Evolutionary conservation across 2,329 filamentous ascomycete genomes (phyloP), one percentile per base, ranked within the genome.

Genomic region (Diaporthe batatas): DNA sequence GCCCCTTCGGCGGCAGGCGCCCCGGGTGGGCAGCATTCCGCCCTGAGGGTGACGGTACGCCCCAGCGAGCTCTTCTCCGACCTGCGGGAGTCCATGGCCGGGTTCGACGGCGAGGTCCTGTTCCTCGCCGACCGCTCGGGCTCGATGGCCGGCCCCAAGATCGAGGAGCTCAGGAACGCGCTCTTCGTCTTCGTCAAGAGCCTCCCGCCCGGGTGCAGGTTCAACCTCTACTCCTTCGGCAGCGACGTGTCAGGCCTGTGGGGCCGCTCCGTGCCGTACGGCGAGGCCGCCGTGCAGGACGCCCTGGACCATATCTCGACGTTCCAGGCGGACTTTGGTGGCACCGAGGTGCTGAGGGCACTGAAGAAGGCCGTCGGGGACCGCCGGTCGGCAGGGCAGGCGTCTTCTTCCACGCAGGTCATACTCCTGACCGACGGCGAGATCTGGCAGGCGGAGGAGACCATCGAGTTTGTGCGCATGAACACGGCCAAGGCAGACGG

Each of bases 141-240:
- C 34, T 59, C 57, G 2, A 59, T 59, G 57, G 1, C 4, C 0
- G 36, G 14, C 1, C 0, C 1, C 3, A 59, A 59, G 57, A 59
- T 42, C 0, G 34, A 59, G 39, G 12, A 6, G n/a, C 34, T 59
- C 1, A 25, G 11, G n/a, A 5, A 42, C 1, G 57, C 36, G 1
- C 57, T 59, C 1, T 1, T 59, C 6, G 14, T 42, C 3, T 59
- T 59, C 3, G 4, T 59, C 1, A 59, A 59, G 8, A 59, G 57
- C 2, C n/a, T 59, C 12, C 36, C 57, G 1, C n/a, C 6, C 6
- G 42, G 42, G n/a, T 59, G 57, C 57, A 59, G 8, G 57, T 59
- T 59, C 36, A 59, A 59, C 14, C 0, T 59, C 34, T 59, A 42
- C 36, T 59, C 57, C 16, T 59, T 59, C 7, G 57, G 57, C 3